Evolutionary conservation across 2,329 filamentous ascomycete genomes (phyloP).

Genomic region (Clarireedia hainanense): DNA sequence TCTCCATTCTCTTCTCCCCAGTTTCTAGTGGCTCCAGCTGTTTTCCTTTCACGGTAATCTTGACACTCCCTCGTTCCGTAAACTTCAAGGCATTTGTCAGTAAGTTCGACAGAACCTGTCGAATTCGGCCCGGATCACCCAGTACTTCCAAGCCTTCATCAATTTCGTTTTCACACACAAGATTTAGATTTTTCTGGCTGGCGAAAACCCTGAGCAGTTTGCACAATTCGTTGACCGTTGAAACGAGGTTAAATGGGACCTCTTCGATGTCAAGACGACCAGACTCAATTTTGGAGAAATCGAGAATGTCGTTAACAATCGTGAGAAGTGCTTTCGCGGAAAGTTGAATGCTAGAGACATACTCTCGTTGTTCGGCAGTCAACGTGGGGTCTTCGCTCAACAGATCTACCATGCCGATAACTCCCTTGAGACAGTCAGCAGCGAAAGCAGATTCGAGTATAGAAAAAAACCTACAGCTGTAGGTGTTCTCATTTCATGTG

Average conservation of each 20-base stretch:
- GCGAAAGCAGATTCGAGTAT: background rate
- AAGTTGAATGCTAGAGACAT: slow-evolving; percentile 20
- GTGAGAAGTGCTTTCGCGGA: slow-evolving; percentile 20
- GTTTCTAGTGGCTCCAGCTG: background rate
- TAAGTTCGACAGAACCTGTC: slow-evolving; percentile 73
- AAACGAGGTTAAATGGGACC: slow-evolving; percentile 53
- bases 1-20: slow-evolving; percentile 38
- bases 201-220: slow-evolving; percentile 70
- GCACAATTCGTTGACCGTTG: slow-evolving; percentile 36
- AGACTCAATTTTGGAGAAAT: slow-evolving; percentile 67
- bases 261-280: slow-evolving; percentile 64
- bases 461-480: slow-evolving; percentile 15
- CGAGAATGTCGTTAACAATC: slow-evolving; percentile 66
- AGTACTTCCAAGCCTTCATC: slow-evolving; percentile 56
- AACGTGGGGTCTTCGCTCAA: slow-evolving; percentile 19
- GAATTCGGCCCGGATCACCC: slow-evolving; percentile 64
- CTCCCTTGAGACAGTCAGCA: slow-evolving; percentile 13
- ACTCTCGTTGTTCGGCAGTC: slow-evolving; percentile 18
- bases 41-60: slow-evolving; percentile 35
- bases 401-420: slow-evolving; percentile 23
- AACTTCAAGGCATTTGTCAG: slow-evolving; percentile 79
- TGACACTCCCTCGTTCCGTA: slow-evolving; percentile 57
- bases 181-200: slow-evolving; percentile 19
- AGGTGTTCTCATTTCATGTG: slow-evolving; percentile 23
- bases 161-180: slow-evolving; percentile 59